These are phyloP conservation scores for Cicer pinnatifidum DNA, from an alignment of 306 rosid genomes.

Conservation along the genomic window DNA sequence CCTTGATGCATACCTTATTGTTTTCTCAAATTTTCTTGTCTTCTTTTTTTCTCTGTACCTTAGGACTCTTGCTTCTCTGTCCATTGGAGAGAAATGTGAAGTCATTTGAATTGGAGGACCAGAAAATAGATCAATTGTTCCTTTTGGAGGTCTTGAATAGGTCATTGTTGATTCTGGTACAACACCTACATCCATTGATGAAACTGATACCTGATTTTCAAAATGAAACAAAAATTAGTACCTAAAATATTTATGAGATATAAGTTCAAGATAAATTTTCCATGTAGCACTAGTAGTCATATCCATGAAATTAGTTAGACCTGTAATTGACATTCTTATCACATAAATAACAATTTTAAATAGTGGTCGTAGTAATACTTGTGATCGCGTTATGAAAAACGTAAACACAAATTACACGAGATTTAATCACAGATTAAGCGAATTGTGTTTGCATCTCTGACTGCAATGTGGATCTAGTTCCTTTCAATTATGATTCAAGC, in stretches of 20 bases:
- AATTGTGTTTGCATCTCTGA: too few species aligned
- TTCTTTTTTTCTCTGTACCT: slow-evolving; percentile 93
- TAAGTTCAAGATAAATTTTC: slow-evolving; percentile 3
- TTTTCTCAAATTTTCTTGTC: slow-evolving; percentile 88
- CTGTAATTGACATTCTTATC: too few species aligned
- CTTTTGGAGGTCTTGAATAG: slow-evolving; percentile 72
- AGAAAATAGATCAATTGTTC: slow-evolving; percentile 81
- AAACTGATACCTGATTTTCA: slow-evolving; percentile 66
- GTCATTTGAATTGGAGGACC: slow-evolving; percentile 65
- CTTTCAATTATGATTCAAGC: too few species aligned
- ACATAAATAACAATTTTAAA: too few species aligned
- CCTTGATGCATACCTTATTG: slow-evolving; percentile 92
- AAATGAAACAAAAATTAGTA: slow-evolving; percentile 17
- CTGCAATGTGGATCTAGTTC: too few species aligned
- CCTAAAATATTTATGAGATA: neutral
- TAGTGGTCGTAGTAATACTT: too few species aligned
- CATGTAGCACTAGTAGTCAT: neutral
- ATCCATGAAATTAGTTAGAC: neutral
- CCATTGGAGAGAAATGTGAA: slow-evolving; percentile 72
- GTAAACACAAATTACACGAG: too few species aligned
- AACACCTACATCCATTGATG: slow-evolving; percentile 84
- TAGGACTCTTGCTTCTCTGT: slow-evolving; percentile 87
- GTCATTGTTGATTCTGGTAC: slow-evolving; percentile 79
- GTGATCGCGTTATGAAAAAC: too few species aligned
- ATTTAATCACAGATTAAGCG: too few species aligned